These are phyloP conservation scores for Mycena sanguinolenta DNA, from an alignment of 768 basidiomycete species.

Conservation along the genomic window DNA sequence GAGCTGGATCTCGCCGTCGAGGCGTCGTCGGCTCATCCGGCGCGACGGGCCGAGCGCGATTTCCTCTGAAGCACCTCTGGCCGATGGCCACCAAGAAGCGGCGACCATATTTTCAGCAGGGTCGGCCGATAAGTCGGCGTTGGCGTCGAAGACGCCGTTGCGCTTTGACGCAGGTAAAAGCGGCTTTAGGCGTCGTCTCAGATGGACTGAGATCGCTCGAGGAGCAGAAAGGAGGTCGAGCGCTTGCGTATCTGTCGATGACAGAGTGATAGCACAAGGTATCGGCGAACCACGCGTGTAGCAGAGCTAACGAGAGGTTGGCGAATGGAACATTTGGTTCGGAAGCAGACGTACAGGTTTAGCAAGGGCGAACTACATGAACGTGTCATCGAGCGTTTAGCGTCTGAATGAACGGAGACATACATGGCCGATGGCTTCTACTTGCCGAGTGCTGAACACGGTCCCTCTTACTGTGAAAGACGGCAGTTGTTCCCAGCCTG, in stretches of 20 bases:
- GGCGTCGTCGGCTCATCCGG: constrained; percentile 4
- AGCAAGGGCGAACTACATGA: constrained; percentile 28
- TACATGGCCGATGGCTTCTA: constrained; percentile 36
- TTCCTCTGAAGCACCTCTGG: neutral
- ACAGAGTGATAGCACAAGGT: constrained; percentile 31
- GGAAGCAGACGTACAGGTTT: constrained; percentile 34
- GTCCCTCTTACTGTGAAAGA: constrained; percentile 34
- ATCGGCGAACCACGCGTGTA: constrained; percentile 40
- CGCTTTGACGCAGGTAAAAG: constrained; percentile 30
- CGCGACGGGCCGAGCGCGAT: neutral
- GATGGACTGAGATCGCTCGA: constrained; percentile 28
- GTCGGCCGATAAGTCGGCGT: constrained; percentile 33
- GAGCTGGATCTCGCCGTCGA: constrained; percentile 39
- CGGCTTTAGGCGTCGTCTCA: constrained; percentile 33
- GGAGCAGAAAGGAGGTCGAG: constrained; percentile 41
- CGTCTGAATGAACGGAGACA: constrained; percentile 6
- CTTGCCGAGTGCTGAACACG: constrained; percentile 35
- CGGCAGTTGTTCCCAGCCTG: constrained; percentile 37
- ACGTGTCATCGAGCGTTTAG: neutral
- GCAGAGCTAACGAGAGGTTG: constrained; percentile 21
- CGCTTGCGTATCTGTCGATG: constrained; percentile 32
- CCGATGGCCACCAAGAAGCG: constrained; percentile 36
- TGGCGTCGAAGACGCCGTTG: constrained; percentile 35
- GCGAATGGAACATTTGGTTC: neutral
- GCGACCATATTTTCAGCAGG: constrained; percentile 30